Evolutionary conservation across 306 rosid species (phyloP), one percentile per base, ranked within the genome.

Genomic region (Oemleria cerasiformis): DNA sequence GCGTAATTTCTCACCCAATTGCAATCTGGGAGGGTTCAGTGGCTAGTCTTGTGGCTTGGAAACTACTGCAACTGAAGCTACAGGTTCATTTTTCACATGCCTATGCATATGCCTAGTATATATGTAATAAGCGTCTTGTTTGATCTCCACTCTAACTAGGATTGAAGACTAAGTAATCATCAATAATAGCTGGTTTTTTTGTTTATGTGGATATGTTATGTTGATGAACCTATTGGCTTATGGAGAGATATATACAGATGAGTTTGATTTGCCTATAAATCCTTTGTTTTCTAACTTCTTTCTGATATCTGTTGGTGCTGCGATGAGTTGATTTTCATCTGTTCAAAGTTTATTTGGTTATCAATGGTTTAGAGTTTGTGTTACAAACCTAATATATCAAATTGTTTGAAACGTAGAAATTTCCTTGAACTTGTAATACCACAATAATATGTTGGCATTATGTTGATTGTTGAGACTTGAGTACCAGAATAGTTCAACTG

Each of bases 11-110:
- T 16, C 79, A 25, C 84, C 86, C 7, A 17, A 19, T 12, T 71
- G 81, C 65, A 50, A 40, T 65, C 40, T 73, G 14, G 65, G 82
- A 68, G 78, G 79, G 13, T 70, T 55, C n/a, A n/a, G 40, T 72
- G 14, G 40, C 9, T 84, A 63, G 73, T 60, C 59, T 39, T 19
- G 60, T 23, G 43, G 17, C n/a, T 20, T 67, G 49, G 43, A 55
- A 41, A 68, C 44, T 49, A 59, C 62, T 36, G 73, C 11, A 21
- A 41, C 42, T 9, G 41, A 40, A 55, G 42, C 64, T 70, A 42
- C 73, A 70, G 73, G 73, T 55, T 70, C 73, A 2, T 70, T 50
- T 68, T 54, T 70, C 2, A 2, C 21, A 41, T 54, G 30, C n/a
- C 1, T 8, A 12, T n/a, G n/a, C n/a, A n/a, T n/a, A n/a, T n/a